Evolutionary conservation across 768 basidiomycete species (phyloP), one percentile per base, ranked within the genome.

Genomic region (Rhodosporidiobolus odoratus): DNA sequence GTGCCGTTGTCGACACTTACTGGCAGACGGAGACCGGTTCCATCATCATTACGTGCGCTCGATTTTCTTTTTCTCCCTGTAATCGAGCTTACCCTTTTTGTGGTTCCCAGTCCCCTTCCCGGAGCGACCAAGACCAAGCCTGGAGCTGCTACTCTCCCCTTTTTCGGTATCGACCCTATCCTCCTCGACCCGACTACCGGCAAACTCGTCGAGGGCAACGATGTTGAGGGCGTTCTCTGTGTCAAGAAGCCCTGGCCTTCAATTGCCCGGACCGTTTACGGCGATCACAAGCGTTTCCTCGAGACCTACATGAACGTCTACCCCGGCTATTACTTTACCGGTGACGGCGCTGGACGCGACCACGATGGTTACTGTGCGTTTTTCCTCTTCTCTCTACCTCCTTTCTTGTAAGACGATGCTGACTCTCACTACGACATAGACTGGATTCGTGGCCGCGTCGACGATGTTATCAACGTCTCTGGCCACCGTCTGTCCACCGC

Each of bases 11-110:
- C 65, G 68, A 69, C 69, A 73, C 77, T 6, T 81, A 80, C 78
- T 88, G 88, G 91, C 94, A 97, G 85, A 99, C 96, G 0, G 95
- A 99, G 83, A 98, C 96, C 1, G 96, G 96, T 63, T 91, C 90
- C 2, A 94, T 96, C 79, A 88, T 93, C 63, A 85, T 99, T 67
- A 92, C 94, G 66, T 69, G 21, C 32, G 70, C 60, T 0, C 32
- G 34, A 25, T 21, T 17, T 17, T 25, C 43, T 34, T n/a, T 27
- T 53, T 40, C 21, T 5, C 34, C 27, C 9, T 4, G 8, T 13
- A 23, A 17, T 13, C 8, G 9, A 7, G 19, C 58, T 65, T 48
- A 62, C 47, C 32, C 32, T n/a, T 21, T 45, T 43, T 17, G 25
- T 27, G 2, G 32, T 5, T 12, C 23, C 9, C 50, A 56, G 65